phyloP scores from a whole-genome alignment of 1,139 yeast species.

The Yamadazyma dushanensis region DNA sequence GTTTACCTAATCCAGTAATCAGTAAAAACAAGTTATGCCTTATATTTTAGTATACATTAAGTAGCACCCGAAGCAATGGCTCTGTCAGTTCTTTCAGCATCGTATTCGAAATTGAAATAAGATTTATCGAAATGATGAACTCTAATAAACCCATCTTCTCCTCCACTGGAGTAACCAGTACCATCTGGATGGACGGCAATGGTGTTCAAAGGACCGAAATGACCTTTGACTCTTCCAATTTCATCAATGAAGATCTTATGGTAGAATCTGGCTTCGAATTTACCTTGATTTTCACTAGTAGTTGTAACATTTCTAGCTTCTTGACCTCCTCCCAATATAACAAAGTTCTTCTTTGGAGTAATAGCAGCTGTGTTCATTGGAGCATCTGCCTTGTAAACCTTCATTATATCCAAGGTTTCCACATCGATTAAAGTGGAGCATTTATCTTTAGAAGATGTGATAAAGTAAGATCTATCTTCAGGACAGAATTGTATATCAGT shows the following conservation, averaged over 20 bases:
- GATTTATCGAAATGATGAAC: conserved; percentile 90
- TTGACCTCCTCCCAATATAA: conserved; percentile 98
- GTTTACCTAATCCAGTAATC: too few species aligned
- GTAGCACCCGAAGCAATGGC: conserved; percentile 7
- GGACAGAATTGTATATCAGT: conserved; percentile 88
- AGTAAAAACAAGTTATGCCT: neutral
- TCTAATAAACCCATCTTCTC: conserved; percentile 97
- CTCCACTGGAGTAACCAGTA: conserved; percentile 90
- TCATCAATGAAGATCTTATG: conserved; percentile 95
- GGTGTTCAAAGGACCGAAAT: conserved; percentile 96
- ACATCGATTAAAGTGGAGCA: conserved; percentile 79
- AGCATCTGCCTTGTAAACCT: conserved; percentile 83
- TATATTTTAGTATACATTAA: conserved; percentile 2
- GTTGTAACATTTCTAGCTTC: conserved; percentile 98
- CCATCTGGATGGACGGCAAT: conserved; percentile 96
- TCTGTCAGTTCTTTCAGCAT: conserved; percentile 78
- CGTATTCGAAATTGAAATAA: conserved; percentile 89
- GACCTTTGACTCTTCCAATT: conserved; percentile 96
- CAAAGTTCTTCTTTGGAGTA: conserved; percentile 88
- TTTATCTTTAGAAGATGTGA: conserved; percentile 93
- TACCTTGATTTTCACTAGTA: conserved; percentile 90
- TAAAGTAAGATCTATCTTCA: conserved; percentile 82
- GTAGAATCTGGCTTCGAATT: conserved; percentile 93
- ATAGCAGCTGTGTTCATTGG: conserved; percentile 96
- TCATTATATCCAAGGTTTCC: conserved; percentile 69